These are phyloP conservation scores for Tylopilus subfusipes DNA, from an alignment of 768 basidiomycete species.

Conservation along the genomic window DNA sequence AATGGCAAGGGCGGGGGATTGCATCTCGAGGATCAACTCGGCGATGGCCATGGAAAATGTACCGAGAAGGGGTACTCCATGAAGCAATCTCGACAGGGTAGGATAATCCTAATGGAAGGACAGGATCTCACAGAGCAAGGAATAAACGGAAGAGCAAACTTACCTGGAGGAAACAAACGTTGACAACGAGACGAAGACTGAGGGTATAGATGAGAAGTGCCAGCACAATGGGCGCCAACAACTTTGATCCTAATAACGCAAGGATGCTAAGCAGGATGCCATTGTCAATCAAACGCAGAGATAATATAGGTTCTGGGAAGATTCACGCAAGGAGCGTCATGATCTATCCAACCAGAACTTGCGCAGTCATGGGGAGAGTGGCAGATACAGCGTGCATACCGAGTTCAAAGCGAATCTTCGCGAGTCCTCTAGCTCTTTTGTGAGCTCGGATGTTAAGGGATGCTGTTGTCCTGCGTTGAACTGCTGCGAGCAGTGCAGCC, in stretches of 20 bases:
- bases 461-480: neutral
- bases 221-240: slow-evolving; percentile 5
- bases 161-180: slow-evolving; percentile 9
- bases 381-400: slow-evolving; percentile 1
- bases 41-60: slow-evolving; percentile 7
- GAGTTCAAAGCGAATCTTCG: slow-evolving; percentile 16
- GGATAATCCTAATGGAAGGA: neutral
- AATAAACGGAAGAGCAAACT: neutral
- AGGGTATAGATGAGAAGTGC: slow-evolving; percentile 25
- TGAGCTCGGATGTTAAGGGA: too few relatives aligned
- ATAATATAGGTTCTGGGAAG: neutral
- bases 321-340: slow-evolving; percentile 18
- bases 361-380: neutral
- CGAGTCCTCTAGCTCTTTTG: slow-evolving; percentile 10
- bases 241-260: slow-evolving; percentile 7
- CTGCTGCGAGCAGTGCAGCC: neutral
- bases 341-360: neutral
- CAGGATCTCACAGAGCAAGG: neutral
- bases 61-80: slow-evolving; percentile 19
- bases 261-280: slow-evolving; percentile 7
- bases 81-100: slow-evolving; percentile 8
- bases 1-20: slow-evolving; percentile 9
- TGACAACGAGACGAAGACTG: slow-evolving; percentile 17
- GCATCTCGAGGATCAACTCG: slow-evolving; percentile 2
- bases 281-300: neutral